A percentile compares a stretch with the other conserved stretches of the same genome.
Evolutionary conservation across 2,329 filamentous ascomycete genomes (phyloP).

Genomic region (Aspergillus tanneri): DNA sequence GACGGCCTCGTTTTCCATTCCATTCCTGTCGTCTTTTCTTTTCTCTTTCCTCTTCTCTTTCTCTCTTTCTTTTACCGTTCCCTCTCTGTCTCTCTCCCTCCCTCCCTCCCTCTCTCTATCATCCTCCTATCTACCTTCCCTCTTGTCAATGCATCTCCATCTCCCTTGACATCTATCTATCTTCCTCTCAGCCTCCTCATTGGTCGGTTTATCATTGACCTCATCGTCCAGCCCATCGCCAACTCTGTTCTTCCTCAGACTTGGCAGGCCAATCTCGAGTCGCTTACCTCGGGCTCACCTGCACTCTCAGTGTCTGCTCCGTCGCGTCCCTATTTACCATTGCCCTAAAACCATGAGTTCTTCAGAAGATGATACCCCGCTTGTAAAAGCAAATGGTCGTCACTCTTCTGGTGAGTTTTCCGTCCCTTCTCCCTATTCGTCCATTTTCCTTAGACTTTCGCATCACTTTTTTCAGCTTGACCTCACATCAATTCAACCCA

Average conservation of each 20-base stretch:
- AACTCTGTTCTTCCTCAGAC: constrained; percentile 31
- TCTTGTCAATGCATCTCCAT: constrained; percentile 16
- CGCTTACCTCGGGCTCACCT: constrained; percentile 15
- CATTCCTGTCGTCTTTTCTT: constrained; percentile 36
- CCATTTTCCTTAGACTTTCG: constrained; percentile 10
- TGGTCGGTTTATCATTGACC: constrained; percentile 34
- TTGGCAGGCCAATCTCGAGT: constrained; percentile 25
- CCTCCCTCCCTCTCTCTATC: constrained; percentile 15
- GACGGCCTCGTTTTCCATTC: constrained; percentile 40
- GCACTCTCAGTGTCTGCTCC: constrained; percentile 17
- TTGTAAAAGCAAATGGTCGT: constrained; percentile 66
- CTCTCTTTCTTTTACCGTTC: constrained; percentile 15
- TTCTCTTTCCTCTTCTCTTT: constrained; percentile 25
- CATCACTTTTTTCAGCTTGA: constrained; percentile 4
- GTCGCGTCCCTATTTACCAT: constrained; percentile 13
- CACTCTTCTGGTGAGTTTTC: constrained; percentile 60
- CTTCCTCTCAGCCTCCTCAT: constrained; percentile 25
- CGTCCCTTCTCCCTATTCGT: constrained; percentile 16
- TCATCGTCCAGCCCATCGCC: constrained; percentile 34
- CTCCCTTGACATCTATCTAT: constrained; percentile 12
- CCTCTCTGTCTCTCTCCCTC: constrained; percentile 20
- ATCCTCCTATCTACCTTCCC: constrained; percentile 16
- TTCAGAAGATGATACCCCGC: constrained; percentile 81
- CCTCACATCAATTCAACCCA: neutral
- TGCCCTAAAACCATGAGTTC: constrained; percentile 52